A percentile compares a stretch with the other conserved stretches of the same genome.
Evolutionary conservation across 306 rosid genomes (phyloP).

Genomic region (Abrus precatorius): DNA sequence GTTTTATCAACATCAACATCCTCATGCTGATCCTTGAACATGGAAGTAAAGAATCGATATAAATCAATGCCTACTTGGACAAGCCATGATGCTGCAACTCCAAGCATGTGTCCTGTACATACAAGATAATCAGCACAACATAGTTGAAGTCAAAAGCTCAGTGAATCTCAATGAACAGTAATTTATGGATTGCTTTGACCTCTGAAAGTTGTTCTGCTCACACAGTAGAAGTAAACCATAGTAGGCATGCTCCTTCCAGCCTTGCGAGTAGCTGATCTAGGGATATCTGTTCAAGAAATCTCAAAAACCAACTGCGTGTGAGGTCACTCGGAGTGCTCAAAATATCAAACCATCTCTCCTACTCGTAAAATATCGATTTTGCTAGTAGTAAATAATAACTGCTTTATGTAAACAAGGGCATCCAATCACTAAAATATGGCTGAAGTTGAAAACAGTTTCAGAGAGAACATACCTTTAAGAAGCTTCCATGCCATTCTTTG

Average conservation of each 20-base stretch:
- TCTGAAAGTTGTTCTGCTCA: slow-evolving; percentile 82
- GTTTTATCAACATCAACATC: slow-evolving; percentile 48
- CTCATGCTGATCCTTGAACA: slow-evolving; percentile 51
- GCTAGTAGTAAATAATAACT: not conserved
- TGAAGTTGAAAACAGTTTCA: not conserved
- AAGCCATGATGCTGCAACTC: slow-evolving; percentile 91
- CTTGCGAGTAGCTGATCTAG: slow-evolving; percentile 84
- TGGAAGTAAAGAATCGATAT: slow-evolving; percentile 54
- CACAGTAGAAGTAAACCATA: slow-evolving; percentile 64
- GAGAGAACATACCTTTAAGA: slow-evolving; percentile 72
- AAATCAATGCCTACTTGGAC: slow-evolving; percentile 81
- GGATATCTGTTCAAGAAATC: slow-evolving; percentile 65
- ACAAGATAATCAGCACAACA: slow-evolving; percentile 32
- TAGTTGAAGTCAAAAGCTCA: slow-evolving; percentile 44
- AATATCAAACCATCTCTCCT: not conserved
- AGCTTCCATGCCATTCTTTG: slow-evolving; percentile 91
- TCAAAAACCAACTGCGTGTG: not conserved
- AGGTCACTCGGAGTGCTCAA: slow-evolving; percentile 10
- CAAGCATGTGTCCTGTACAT: slow-evolving; percentile 82
- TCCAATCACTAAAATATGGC: slow-evolving; percentile 18
- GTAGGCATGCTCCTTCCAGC: slow-evolving; percentile 76
- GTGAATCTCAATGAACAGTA: slow-evolving; percentile 12
- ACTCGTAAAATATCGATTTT: slow-evolving; percentile 8
- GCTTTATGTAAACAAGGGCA: slow-evolving; percentile 26
- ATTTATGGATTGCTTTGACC: slow-evolving; percentile 53